phyloP scores from a whole-genome alignment of 1,284 basidiomycete species.

The Sporisorium sorghi region DNA sequence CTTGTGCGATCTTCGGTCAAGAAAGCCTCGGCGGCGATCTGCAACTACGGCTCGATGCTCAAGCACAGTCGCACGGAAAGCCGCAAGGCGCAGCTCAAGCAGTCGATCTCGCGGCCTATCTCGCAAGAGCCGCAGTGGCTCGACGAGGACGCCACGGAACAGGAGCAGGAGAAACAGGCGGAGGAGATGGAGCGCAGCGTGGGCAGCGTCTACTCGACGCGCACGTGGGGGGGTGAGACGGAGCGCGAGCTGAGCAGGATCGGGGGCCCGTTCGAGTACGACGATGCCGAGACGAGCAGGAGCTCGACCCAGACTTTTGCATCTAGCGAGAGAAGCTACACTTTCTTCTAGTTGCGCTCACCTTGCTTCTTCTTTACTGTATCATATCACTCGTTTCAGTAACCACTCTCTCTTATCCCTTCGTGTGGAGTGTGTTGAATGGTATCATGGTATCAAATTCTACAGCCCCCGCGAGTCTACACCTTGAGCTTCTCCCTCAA shows the following conservation, averaged over 20 bases:
- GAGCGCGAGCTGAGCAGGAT: slow-evolving; percentile 1
- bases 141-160: not conserved
- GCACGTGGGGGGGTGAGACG: slow-evolving; percentile 14
- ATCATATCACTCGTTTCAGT: slow-evolving; percentile 2
- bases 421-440: too few relatives aligned
- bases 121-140: not conserved
- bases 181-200: slow-evolving; percentile 15
- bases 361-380: slow-evolving; percentile 4
- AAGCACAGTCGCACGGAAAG: slow-evolving; percentile 4
- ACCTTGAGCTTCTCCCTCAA: slow-evolving; percentile 30
- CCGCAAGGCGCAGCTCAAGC: slow-evolving; percentile 13
- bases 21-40: not conserved
- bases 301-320: slow-evolving; percentile 17
- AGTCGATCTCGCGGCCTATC: slow-evolving; percentile 23
- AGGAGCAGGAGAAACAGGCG: not conserved
- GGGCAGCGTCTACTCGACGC: slow-evolving; percentile 18
- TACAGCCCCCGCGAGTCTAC: not conserved
- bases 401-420: too few relatives aligned
- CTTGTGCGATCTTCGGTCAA: slow-evolving; percentile 5
- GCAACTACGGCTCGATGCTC: slow-evolving; percentile 17
- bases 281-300: not conserved
- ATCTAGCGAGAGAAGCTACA: slow-evolving; percentile 20
- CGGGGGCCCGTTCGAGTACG: slow-evolving; percentile 16
- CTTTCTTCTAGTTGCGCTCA: slow-evolving; percentile 16
- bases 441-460: slow-evolving; percentile 11